A percentile compares a stretch with the other conserved stretches of the same genome.
These are phyloP conservation scores for Hymenochaete sp. DNA, from an alignment of 1,284 basidiomycete genomes.

Conservation along the genomic window DNA sequence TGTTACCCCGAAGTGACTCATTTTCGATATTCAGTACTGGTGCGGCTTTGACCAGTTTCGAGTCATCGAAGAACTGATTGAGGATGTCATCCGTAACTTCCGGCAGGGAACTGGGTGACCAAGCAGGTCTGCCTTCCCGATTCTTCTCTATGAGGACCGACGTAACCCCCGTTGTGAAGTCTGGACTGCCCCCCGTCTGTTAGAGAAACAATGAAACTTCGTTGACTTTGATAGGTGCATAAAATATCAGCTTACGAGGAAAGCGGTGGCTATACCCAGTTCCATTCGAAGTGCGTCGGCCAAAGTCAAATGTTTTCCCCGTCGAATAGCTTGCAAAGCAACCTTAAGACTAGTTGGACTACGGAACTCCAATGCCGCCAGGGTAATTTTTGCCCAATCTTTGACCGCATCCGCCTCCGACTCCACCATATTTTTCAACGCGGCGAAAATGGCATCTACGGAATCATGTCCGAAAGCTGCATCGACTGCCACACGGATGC, in stretches of 20 bases:
- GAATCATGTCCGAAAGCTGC: constrained; percentile 61
- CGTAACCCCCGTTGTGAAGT: constrained; percentile 77
- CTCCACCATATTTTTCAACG: constrained; percentile 41
- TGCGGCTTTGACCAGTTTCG: constrained; percentile 36
- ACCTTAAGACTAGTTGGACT: constrained; percentile 90
- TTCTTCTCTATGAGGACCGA: constrained; percentile 66
- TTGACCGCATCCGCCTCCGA: constrained; percentile 41
- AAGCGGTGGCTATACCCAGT: constrained; percentile 69
- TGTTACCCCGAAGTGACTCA: constrained; percentile 23
- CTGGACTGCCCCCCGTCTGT: constrained; percentile 66
- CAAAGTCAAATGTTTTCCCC: constrained; percentile 55
- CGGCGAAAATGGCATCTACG: constrained; percentile 63
- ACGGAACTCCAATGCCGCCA: constrained; percentile 54
- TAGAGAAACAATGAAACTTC: neutral
- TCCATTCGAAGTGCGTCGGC: constrained; percentile 74
- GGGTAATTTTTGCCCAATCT: constrained; percentile 69
- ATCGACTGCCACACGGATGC: constrained; percentile 69
- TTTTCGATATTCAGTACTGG: constrained; percentile 42
- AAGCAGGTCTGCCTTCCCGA: constrained; percentile 43
- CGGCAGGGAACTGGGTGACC: constrained; percentile 54
- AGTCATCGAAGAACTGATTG: constrained; percentile 52
- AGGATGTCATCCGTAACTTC: constrained; percentile 51
- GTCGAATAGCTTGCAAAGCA: constrained; percentile 68
- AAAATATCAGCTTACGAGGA: constrained; percentile 50
- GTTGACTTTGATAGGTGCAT: constrained; percentile 8